Base-by-base conservation (phyloP, 1,284 basidiomycete species). In the Coniophora puteana region DNA sequence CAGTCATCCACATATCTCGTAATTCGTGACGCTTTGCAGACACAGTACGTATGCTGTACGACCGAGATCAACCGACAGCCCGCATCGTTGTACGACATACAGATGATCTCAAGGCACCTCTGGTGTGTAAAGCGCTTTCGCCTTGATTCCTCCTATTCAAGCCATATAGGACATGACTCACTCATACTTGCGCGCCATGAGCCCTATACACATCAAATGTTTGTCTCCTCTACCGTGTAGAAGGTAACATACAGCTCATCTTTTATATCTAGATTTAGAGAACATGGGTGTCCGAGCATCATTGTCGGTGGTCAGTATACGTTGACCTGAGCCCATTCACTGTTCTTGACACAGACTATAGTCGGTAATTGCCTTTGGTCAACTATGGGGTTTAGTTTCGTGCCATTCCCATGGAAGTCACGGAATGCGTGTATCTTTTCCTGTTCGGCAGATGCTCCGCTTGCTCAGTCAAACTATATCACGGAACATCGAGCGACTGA, bases 151-250 rank as follows among this genome's bases (percentile, higher is more conserved):
- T 40, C 41, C 28, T 42, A 38, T 50, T 16, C 41, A 20, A 23
- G n/a, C 20, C 22, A 5, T 35, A 17, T 43, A 78, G 72, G 81
- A 93, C 58, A 92, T 93, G 89, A 92, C 90, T 0, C 86, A 93
- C 59, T 88, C 83, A 46, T 89, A 86, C 56, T 68, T 93, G 11
- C 79, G 90, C 13, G 89, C 90, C 2, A 93, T 93, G 89, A 89
- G 86, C 53, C 91, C 90, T 2, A 91, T 93, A 41, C 90, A 93
- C 58, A 65, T 91, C 52, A 84, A 90, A 66, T 93, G 84, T 86
- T 52, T 38, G 76, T 58, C 11, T 36, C 41, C 36, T 25, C 8
- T 29, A 18, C 24, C 10, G 44, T 30, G n/a, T n/a, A 12, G 50
- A 44, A 23, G n/a, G n/a, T n/a, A n/a, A 28, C 40, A 43, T 14